Percentiles rank a stretch among this genome's conserved stretches.
These are phyloP conservation scores for Fusarium protoensiforme DNA, from an alignment of 2,329 filamentous ascomycete species.

Conservation along the genomic window DNA sequence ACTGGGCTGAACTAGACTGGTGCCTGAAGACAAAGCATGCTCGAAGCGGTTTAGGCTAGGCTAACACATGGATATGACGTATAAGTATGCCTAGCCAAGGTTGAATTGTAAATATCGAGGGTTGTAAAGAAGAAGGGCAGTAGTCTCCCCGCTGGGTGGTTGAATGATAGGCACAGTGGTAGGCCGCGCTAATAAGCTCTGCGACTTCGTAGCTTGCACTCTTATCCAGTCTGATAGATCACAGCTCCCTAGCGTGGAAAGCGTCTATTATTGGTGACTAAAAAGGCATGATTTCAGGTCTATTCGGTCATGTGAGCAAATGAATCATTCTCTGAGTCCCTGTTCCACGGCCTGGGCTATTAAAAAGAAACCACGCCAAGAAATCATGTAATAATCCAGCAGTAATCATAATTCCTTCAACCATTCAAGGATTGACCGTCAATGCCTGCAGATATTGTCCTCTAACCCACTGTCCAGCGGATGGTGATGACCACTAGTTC, in stretches of 20 bases:
- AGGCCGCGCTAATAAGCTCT: too few species aligned
- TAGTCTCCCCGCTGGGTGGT: too few species aligned
- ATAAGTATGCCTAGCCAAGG: not conserved
- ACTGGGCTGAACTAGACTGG: not conserved
- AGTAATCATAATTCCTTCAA: not conserved
- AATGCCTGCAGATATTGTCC: not conserved
- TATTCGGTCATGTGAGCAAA: too few species aligned
- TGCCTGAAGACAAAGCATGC: not conserved
- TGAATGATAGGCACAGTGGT: too few species aligned
- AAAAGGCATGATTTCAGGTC: too few species aligned
- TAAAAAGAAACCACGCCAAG: not conserved
- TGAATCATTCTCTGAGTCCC: not conserved
- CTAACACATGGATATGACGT: not conserved
- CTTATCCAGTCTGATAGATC: not conserved
- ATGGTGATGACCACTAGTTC: not conserved
- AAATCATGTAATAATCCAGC: not conserved
- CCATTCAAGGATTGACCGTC: not conserved
- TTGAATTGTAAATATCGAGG: not conserved
- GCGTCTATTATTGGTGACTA: too few species aligned
- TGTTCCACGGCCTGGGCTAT: not conserved
- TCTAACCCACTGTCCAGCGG: not conserved
- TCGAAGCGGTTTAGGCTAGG: not conserved
- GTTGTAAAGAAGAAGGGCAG: not conserved
- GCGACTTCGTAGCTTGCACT: too few species aligned
- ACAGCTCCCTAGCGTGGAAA: too few species aligned